Percentiles rank a stretch among this genome's conserved stretches.
Evolutionary conservation across 176 grass and related monocot species (phyloP).

Genomic region (Puya raimondii): DNA sequence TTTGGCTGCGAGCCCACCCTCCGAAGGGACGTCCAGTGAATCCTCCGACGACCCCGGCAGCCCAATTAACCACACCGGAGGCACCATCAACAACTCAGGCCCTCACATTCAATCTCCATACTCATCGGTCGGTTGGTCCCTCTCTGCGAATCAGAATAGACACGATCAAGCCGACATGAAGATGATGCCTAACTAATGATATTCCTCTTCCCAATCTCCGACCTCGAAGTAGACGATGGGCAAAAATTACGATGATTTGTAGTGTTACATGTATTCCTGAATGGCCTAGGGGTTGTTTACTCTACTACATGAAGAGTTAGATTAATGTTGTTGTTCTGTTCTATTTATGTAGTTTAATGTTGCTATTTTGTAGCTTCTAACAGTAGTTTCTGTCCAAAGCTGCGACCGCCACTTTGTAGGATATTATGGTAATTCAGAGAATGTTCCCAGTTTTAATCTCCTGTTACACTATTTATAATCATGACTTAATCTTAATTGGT

Average conservation of each 20-base stretch:
- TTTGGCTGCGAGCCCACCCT: constrained; percentile 48
- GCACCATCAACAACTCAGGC: constrained; percentile 45
- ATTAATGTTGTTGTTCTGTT: neutral
- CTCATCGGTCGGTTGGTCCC: constrained; percentile 49
- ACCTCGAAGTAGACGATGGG: neutral
- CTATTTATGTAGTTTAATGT: neutral
- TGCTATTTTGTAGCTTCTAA: neutral
- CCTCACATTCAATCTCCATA: constrained; percentile 60
- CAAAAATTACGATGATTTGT: neutral
- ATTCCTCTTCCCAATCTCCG: neutral
- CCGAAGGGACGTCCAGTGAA: constrained; percentile 62
- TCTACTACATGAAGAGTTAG: neutral
- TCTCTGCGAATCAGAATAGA: constrained; percentile 55
- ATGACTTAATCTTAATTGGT: no score
- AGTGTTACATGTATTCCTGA: neutral
- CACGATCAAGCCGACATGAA: constrained; percentile 71
- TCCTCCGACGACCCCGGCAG: constrained; percentile 66
- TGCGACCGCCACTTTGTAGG: neutral
- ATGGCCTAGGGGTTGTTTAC: neutral
- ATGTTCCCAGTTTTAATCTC: no score
- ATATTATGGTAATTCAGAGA: neutral
- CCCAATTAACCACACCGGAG: constrained; percentile 47
- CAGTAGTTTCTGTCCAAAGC: neutral
- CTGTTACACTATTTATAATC: no score
- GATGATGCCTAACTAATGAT: constrained; percentile 63